Conservation (phyloP, 2,329 filamentous ascomycete species). For the Aspergillus tubingensis region DNA sequence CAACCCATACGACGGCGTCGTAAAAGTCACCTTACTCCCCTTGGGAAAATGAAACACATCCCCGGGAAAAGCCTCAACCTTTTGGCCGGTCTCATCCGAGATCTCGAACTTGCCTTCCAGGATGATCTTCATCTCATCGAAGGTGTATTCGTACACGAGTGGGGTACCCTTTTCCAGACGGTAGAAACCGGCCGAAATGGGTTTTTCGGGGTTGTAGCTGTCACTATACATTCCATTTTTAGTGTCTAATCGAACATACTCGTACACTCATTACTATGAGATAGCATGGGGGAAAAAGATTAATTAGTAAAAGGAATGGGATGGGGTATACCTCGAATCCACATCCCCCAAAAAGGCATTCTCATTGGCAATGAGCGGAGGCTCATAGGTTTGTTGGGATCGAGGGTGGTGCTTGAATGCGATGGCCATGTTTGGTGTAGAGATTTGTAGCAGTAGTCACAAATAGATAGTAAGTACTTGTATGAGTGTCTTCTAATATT, state of each 20-base stretch:
- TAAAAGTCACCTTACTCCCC: conserved; percentile 67
- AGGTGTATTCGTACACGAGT: conserved; percentile 68
- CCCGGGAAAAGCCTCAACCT: conserved; percentile 60
- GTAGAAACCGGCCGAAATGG: conserved; percentile 66
- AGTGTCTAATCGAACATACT: too few species aligned
- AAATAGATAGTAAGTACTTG: neutral
- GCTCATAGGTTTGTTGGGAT: conserved; percentile 62
- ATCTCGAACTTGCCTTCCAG: conserved; percentile 68
- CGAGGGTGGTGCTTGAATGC: conserved; percentile 57
- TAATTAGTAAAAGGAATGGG: neutral
- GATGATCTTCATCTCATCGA: conserved; percentile 75
- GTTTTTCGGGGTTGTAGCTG: conserved; percentile 57
- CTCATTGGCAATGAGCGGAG: conserved; percentile 66
- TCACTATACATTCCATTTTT: conserved; percentile 41
- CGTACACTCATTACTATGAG: too few species aligned
- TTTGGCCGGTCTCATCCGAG: conserved; percentile 61
- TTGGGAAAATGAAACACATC: conserved; percentile 71
- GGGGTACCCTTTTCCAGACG: conserved; percentile 67
- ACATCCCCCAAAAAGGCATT: conserved; percentile 70
- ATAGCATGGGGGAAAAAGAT: neutral
- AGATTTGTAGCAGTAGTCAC: too few species aligned
- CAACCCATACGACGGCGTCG: conserved; percentile 61
- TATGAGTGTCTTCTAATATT: too few species aligned
- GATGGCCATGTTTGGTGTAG: conserved; percentile 32
- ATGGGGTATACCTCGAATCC: conserved; percentile 49